Evolutionary conservation across 768 basidiomycete species (phyloP).

Genomic region (Xerocomellus amylosporus): DNA sequence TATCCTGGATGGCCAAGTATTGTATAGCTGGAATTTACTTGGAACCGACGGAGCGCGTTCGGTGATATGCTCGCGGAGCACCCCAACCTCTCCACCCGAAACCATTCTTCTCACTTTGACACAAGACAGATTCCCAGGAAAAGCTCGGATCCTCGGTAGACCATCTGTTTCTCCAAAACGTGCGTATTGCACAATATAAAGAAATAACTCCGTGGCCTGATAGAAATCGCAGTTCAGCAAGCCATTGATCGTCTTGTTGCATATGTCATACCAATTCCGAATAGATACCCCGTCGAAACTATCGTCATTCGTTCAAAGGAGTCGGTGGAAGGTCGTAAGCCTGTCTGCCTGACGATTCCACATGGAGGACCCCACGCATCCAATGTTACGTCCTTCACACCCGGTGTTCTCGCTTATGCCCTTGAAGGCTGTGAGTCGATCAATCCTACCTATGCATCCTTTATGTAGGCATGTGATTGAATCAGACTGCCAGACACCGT

Average conservation of each 20-base stretch:
- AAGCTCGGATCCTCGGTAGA: constrained; percentile 44
- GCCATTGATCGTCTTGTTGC: constrained; percentile 42
- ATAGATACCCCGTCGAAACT: constrained; percentile 49
- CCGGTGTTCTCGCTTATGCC: constrained; percentile 44
- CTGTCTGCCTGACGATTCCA: constrained; percentile 49
- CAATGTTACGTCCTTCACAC: constrained; percentile 45
- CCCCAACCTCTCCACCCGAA: constrained; percentile 45
- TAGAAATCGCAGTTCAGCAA: constrained; percentile 35
- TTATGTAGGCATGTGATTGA: background rate
- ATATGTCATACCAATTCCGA: constrained; percentile 49
- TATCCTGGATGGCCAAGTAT: constrained; percentile 4
- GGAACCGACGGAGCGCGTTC: constrained; percentile 43
- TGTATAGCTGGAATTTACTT: constrained; percentile 56
- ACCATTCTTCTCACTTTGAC: constrained; percentile 45
- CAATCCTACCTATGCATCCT: background rate
- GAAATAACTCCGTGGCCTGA: background rate
- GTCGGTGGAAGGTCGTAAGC: constrained; percentile 18
- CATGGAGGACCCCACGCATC: constrained; percentile 66
- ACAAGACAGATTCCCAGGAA: constrained; percentile 10
- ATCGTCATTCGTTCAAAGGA: constrained; percentile 44
- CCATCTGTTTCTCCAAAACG: constrained; percentile 40
- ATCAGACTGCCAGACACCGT: constrained; percentile 45
- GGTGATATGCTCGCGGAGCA: constrained; percentile 51
- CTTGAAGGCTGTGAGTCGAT: constrained; percentile 57
- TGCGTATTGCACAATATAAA: constrained; percentile 21